Base-by-base conservation (phyloP, 148 eudicot genomes). In the Euryodendron excelsum region DNA sequence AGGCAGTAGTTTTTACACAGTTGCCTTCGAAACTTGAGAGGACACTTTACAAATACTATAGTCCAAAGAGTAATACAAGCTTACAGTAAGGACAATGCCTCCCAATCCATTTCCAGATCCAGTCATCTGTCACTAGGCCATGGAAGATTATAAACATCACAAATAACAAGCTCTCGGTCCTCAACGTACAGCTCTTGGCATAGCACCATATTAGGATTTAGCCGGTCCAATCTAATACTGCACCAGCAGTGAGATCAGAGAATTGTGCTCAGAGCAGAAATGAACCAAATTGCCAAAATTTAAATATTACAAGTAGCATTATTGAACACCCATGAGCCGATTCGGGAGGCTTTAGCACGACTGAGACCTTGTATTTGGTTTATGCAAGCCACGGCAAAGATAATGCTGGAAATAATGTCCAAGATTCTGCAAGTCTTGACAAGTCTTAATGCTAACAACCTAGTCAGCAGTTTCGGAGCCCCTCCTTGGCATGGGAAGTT, bases 401-500 rank as follows among this genome's bases (percentile, higher is more conserved):
- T 30, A 31, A 62, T n/a, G 44, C 1, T 3, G 45, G 45, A 55
- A 59, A 21, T 61, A 18, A 44, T 30, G 56, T 62, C 53, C 56
- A 27, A 44, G 69, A 31, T 61, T 56, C 20, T n/a, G 45, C n/a
- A 41, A 21, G 50, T 11, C 30, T 15, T 31, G 64, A 50, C 15
- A 1, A 36, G 31, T 58, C 52, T 31, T 27, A 56, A 23, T 23
- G 50, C 77, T 14, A 53, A 34, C 33, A 17, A 55, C 50, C 72
- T 79, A 88, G 81, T 78, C 85, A 3, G 73, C 76, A 69, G 66
- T 77, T 81, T 77, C 83, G 15, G 70, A 52, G 39, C 79, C 85
- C 69, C 84, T 79, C 36, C 64, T 81, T 58, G 91, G 82, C 87
- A 85, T 75, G 27, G 90, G 91, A 53, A 93, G 91, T 78, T 95